These are phyloP conservation scores for barrel medic (Medicago truncatula) DNA, from an alignment of 306 rosid species.

Conservation along the genomic window DNA sequence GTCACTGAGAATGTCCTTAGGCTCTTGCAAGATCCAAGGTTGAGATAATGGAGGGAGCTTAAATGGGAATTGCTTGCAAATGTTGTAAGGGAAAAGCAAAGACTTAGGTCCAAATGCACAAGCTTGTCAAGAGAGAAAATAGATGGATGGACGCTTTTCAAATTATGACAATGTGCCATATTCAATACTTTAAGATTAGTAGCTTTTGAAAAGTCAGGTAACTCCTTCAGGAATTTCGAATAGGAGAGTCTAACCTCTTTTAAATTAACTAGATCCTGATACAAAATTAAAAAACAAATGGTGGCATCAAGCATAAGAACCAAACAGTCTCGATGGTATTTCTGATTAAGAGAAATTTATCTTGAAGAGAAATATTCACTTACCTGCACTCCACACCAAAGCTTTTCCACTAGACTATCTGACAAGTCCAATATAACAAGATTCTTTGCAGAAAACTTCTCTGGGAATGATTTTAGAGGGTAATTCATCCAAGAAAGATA, in stretches of 20 bases:
- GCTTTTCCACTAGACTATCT: neutral
- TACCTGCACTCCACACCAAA: neutral
- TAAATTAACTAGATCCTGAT: neutral
- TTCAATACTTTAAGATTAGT: neutral
- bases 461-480: neutral
- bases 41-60: neutral
- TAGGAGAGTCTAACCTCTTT: neutral
- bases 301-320: no score
- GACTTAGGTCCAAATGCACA: neutral
- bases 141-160: neutral
- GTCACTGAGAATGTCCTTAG: neutral
- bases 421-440: neutral
- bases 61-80: neutral
- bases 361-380: no score
- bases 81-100: neutral
- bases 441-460: neutral
- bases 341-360: no score
- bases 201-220: neutral
- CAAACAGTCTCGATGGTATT: no score
- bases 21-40: neutral
- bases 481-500: neutral
- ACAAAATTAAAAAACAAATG: no score
- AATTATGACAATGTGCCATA: neutral
- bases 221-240: neutral
- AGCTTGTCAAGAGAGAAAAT: neutral